Conservation (phyloP, 306 rosid genomes). For the Ochetophila trinervis region DNA sequence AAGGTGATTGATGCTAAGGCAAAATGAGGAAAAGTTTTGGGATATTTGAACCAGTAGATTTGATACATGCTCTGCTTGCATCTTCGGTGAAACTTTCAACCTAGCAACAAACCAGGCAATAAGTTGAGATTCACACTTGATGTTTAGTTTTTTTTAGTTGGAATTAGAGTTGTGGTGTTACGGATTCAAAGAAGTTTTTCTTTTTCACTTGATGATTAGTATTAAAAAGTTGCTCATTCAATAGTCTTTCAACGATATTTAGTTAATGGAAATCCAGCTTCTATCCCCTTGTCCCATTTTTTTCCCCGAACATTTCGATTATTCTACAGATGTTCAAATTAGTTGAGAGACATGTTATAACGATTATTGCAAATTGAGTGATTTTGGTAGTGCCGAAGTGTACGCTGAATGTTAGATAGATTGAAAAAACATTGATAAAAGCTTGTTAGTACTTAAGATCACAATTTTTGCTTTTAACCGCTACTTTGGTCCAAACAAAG, state of each 20-base stretch:
- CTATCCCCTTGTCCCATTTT: background rate
- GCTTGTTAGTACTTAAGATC: no score
- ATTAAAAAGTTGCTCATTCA: conserved; percentile 12
- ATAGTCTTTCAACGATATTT: background rate
- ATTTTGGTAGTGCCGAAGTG: no score
- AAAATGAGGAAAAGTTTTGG: conserved; percentile 33
- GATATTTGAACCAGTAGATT: conserved; percentile 18
- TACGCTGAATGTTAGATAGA: no score
- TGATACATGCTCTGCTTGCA: conserved; percentile 10
- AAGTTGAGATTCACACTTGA: conserved; percentile 41
- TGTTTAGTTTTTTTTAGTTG: conserved; percentile 32
- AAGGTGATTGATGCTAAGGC: conserved; percentile 63
- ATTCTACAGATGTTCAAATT: background rate
- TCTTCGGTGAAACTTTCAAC: conserved; percentile 24
- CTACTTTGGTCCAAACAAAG: no score
- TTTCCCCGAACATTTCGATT: background rate
- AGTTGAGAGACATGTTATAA: background rate
- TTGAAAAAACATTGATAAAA: no score
- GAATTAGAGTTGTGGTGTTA: conserved; percentile 40
- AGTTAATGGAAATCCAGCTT: conserved; percentile 7
- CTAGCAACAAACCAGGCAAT: conserved; percentile 38
- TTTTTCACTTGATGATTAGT: conserved; percentile 13
- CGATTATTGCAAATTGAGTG: no score
- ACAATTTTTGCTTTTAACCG: no score
- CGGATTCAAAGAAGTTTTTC: conserved; percentile 15